These are phyloP conservation scores for Penicillium turbatum DNA, from an alignment of 495 filamentous ascomycete species.

Conservation along the genomic window DNA sequence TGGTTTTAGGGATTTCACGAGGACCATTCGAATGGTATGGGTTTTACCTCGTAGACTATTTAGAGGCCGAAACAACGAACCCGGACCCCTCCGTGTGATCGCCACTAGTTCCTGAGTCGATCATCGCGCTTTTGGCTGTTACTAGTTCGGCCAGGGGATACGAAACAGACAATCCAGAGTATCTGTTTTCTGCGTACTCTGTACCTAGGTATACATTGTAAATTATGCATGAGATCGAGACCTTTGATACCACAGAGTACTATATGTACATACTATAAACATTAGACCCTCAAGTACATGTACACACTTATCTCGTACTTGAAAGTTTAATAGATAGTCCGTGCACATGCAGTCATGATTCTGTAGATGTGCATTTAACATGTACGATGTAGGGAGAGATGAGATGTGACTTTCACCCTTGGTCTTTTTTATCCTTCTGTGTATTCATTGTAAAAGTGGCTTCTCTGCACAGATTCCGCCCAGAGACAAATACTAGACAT, in stretches of 20 bases:
- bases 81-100: conserved; percentile 24
- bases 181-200: background rate
- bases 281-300: no score
- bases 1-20: background rate
- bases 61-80: conserved; percentile 11
- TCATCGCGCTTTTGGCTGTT: conserved; percentile 22
- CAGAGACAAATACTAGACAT: background rate
- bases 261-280: no score
- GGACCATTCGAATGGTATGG: background rate
- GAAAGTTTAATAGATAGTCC: conserved; percentile 3
- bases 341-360: background rate
- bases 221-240: no score
- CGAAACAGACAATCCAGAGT: conserved; percentile 18
- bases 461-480: background rate
- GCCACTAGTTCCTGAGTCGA: conserved; percentile 26
- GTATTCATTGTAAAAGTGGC: background rate
- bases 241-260: no score
- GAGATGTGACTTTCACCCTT: background rate
- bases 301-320: background rate
- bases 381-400: no score
- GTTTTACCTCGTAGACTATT: conserved; percentile 2
- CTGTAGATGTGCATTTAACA: background rate
- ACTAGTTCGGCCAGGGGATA: conserved; percentile 9
- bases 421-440: background rate
- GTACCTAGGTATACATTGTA: background rate